Conservation (phyloP, 2,329 filamentous ascomycete genomes). For the Monilinia aucupariae region DNA sequence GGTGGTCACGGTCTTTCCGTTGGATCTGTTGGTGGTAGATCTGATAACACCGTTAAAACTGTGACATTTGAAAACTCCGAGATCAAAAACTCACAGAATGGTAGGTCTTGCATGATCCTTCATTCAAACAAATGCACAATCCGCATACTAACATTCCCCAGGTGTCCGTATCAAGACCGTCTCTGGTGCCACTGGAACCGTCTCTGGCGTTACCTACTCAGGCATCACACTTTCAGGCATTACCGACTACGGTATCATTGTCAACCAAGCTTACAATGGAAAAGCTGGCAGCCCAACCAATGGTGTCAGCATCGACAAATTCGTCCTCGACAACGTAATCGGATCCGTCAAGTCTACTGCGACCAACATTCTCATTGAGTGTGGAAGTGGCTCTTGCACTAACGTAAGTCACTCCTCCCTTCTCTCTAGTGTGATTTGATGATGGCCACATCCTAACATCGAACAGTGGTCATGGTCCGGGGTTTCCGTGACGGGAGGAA, state of each 20-base stretch:
- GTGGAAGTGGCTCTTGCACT: slow-evolving; percentile 45
- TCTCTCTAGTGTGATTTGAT: background rate
- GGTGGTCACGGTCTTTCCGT: slow-evolving; percentile 46
- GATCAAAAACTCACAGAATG: slow-evolving; percentile 48
- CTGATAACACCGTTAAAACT: slow-evolving; percentile 47
- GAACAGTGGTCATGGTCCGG: slow-evolving; percentile 46
- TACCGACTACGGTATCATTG: slow-evolving; percentile 45
- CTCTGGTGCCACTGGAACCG: slow-evolving; percentile 45
- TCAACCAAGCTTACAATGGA: slow-evolving; percentile 53
- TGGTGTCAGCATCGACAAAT: slow-evolving; percentile 46
- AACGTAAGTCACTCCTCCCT: slow-evolving; percentile 25
- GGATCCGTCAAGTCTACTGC: slow-evolving; percentile 39
- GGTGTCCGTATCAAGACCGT: slow-evolving; percentile 53
- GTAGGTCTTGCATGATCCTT: slow-evolving; percentile 39
- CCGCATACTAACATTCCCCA: slow-evolving; percentile 32
- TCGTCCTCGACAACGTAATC: slow-evolving; percentile 41
- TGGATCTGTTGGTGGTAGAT: slow-evolving; percentile 52
- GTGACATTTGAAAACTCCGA: slow-evolving; percentile 46
- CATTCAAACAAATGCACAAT: slow-evolving; percentile 36
- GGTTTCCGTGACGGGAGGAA: slow-evolving; percentile 47
- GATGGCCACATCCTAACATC: background rate
- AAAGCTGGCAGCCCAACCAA: slow-evolving; percentile 42
- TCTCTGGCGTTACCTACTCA: slow-evolving; percentile 47
- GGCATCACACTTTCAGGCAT: slow-evolving; percentile 46
- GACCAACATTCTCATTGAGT: slow-evolving; percentile 47